Base-by-base conservation (phyloP, 1,284 basidiomycete species). In the Schizophyllum commune region DNA sequence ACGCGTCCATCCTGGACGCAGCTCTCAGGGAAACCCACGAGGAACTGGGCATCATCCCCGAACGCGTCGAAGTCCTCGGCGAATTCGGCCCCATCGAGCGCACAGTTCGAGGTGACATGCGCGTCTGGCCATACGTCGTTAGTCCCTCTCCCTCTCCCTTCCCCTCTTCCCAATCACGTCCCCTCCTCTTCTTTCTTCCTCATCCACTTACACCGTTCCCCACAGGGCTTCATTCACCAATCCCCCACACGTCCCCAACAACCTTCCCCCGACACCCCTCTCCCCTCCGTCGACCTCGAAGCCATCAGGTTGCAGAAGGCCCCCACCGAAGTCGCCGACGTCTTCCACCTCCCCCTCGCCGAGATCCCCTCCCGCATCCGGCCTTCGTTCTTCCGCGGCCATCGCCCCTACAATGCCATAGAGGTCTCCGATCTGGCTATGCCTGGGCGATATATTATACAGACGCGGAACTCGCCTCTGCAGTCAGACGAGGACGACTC, bases 61-160 rank as follows among this genome's bases (percentile, higher is more conserved):
- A 71, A 27, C 81, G 83, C 65, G 74, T 92, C 20, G 83, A 91
- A 61, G 73, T 89, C 53, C 72, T 92, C 0, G 90, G 89, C 13
- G 72, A 78, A 59, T 73, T 91, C 20, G 83, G 84, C 9, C 85
- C 87, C 4, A 76, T 86, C 1, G 82, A 88, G 68, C 68, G 75
- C 21, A 89, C 84, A 61, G 74, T 86, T 22, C 71, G 76, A 17
- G 84, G 86, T 39, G 76, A 79, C 59, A 72, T 89, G 70, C 72
- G 79, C 15, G 90, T 92, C 1, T 89, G 85, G 83, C 87, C 89
- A 19, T 88, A 83, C 66, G 83, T 91, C 54, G 90, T 91, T 71
- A 73, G 85, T 81, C n/a, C 6, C 8, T 51, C n/a, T n/a, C n/a
- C n/a, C n/a, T 51, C 47, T 51, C 47, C 47, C 11, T 11, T 57